These are phyloP conservation scores for Lecanicillium sp. DNA, from an alignment of 2,329 filamentous ascomycete genomes.

Conservation along the genomic window DNA sequence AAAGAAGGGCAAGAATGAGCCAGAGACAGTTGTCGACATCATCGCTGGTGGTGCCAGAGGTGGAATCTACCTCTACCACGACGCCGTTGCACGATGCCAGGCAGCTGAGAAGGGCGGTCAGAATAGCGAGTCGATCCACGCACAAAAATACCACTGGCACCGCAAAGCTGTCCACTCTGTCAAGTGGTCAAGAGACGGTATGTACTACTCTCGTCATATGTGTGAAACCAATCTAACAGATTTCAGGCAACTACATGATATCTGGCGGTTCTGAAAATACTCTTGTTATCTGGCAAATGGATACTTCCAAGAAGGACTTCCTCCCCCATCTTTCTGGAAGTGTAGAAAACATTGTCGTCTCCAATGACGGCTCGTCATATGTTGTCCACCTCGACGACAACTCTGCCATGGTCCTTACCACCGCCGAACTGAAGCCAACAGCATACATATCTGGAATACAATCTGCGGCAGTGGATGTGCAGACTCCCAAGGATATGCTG, in stretches of 20 bases:
- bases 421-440: conserved; percentile 77
- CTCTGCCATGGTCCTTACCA: conserved; percentile 83
- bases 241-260: conserved; percentile 78
- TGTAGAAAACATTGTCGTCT: conserved; percentile 79
- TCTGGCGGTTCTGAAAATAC: conserved; percentile 89
- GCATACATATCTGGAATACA: conserved; percentile 82
- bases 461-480: conserved; percentile 43
- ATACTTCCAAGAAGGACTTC: conserved; percentile 74
- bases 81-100: conserved; percentile 56
- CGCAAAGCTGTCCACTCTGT: conserved; percentile 72
- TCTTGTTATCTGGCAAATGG: conserved; percentile 86
- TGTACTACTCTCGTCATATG: conserved; percentile 6
- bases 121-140: conserved; percentile 42
- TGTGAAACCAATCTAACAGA: conserved; percentile 19
- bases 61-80: conserved; percentile 72
- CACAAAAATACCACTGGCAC: conserved; percentile 83
- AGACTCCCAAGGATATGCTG: conserved; percentile 42
- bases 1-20: conserved; percentile 17
- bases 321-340: conserved; percentile 84
- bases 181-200: conserved; percentile 91
- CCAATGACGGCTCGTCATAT: conserved; percentile 71
- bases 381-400: conserved; percentile 85
- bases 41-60: conserved; percentile 71
- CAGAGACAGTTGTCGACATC: conserved; percentile 53
- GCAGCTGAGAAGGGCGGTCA: conserved; percentile 28